Conservation (phyloP, 1,139 yeast genomes). For the Geotrichum carabidarum region DNA sequence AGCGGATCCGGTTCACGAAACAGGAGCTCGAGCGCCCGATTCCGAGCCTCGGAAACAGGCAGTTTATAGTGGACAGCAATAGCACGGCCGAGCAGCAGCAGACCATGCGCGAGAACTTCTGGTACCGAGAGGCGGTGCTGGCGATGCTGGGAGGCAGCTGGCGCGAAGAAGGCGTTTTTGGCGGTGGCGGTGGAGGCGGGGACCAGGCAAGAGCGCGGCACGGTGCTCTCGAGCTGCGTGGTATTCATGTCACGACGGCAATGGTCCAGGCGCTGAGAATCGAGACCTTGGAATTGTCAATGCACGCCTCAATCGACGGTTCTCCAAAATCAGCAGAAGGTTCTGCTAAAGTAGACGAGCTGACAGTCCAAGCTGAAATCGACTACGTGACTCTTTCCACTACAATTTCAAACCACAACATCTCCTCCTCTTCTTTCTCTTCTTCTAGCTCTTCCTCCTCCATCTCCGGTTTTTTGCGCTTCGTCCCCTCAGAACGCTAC, state of each 20-base stretch:
- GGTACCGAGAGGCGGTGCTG: constrained; percentile 70
- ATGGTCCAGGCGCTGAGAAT: constrained; percentile 44
- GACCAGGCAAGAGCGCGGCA: constrained; percentile 28
- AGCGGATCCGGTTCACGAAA: constrained; percentile 46
- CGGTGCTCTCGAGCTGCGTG: constrained; percentile 64
- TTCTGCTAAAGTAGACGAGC: neutral
- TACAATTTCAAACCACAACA: constrained; percentile 46
- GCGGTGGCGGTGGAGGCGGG: neutral
- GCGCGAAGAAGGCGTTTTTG: constrained; percentile 33
- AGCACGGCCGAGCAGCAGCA: constrained; percentile 52
- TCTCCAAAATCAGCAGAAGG: too few species aligned
- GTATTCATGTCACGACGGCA: constrained; percentile 51
- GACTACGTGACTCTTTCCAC: constrained; percentile 49
- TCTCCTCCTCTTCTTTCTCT: neutral
- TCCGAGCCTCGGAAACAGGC: constrained; percentile 72
- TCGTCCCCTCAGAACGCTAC: constrained; percentile 50
- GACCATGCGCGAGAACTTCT: constrained; percentile 57
- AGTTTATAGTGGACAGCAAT: constrained; percentile 61
- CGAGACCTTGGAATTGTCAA: constrained; percentile 39
- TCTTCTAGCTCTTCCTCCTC: constrained; percentile 32
- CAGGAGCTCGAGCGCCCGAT: constrained; percentile 50
- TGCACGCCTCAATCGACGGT: neutral
- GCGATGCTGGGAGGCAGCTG: constrained; percentile 59
- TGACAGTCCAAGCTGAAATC: constrained; percentile 31
- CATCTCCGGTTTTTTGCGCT: constrained; percentile 57